Evolutionary conservation across 2,329 filamentous ascomycete genomes (phyloP), one percentile per base, ranked within the genome.

Genomic region (Colletotrichum horii): DNA sequence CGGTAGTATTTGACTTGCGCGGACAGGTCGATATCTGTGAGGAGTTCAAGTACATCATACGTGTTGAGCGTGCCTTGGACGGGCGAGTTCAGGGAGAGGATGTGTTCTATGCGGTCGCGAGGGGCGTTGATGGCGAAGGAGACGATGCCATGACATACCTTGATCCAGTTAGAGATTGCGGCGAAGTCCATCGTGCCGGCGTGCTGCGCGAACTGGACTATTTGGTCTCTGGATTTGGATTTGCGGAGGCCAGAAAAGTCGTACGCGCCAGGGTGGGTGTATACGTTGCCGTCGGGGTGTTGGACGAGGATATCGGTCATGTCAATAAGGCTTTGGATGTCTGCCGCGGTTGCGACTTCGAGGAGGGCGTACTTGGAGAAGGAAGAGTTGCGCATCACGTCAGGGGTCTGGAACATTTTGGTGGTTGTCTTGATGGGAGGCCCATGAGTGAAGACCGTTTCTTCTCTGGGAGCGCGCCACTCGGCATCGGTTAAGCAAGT

Each of bases 151-250:
- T 68, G 22, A 22, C 75, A 77, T 22, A 75, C 64, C 32, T 64
- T 38, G 19, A 66, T 60, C 72, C 75, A 77, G 14, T 71, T 67
- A 3, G 15, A 52, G 56, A 75, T 66, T 0, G 66, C 61, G 12
- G 6, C 11, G 8, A 64, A 52, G 15, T 75, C 30, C 58, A 77
- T 22, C 12, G 75, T 77, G 14, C 67, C 72, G 6, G 38, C 67
- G 28, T 77, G 72, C 30, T 77, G 72, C 4, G 62, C 11, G 6
- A 77, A 71, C 14, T 28, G n/a, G 15, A 75, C 26, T 11, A 16
- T 34, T 24, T 24, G 12, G 19, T 43, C 14, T 8, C 14, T 3
- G 43, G 14, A 7, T 66, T 15, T 14, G 36, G 14, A 3, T 66
- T 28, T 12, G 22, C 22, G 6, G n/a, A 76, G 55, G 8, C 26